Percentiles rank a stretch among this genome's conserved stretches.
Conservation (phyloP, 2,329 filamentous ascomycete species). For the Cladosporium sp. region DNA sequence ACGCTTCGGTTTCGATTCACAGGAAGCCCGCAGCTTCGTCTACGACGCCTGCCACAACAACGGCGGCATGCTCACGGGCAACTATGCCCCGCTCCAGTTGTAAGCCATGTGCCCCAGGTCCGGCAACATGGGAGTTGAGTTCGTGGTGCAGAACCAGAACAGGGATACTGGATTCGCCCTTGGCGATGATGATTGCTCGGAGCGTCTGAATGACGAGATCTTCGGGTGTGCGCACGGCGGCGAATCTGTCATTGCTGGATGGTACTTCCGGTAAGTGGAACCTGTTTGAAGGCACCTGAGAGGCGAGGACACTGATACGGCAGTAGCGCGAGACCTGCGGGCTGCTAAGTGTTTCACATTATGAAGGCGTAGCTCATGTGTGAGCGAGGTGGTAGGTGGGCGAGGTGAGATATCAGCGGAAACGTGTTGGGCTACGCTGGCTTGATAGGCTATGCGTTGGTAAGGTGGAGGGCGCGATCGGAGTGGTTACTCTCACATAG, state of each 20-base stretch:
- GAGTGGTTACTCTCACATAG: not conserved
- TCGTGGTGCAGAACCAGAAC: slow-evolving; percentile 23
- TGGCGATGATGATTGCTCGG: slow-evolving; percentile 22
- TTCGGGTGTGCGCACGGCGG: slow-evolving; percentile 17
- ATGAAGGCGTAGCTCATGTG: not conserved
- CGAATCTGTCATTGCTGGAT: slow-evolving; percentile 13
- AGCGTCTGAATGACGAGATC: slow-evolving; percentile 21
- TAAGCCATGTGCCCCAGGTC: slow-evolving; percentile 23
- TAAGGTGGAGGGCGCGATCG: not conserved
- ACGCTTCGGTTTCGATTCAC: not conserved
- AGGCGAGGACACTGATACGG: not conserved
- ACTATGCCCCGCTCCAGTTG: slow-evolving; percentile 20
- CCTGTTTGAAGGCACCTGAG: not conserved
- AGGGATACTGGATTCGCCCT: slow-evolving; percentile 19
- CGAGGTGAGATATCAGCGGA: not conserved
- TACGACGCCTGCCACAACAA: slow-evolving; percentile 20
- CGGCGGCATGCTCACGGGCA: slow-evolving; percentile 24
- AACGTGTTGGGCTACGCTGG: not conserved
- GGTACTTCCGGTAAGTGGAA: slow-evolving; percentile 15
- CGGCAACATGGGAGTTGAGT: slow-evolving; percentile 16
- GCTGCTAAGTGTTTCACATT: not conserved
- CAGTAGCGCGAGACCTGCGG: not conserved
- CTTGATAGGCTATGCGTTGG: not conserved
- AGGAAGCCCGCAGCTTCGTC: slow-evolving; percentile 18
- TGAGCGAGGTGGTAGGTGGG: not conserved